These are phyloP conservation scores for Gnomoniopsis sp. DNA, from an alignment of 2,329 filamentous ascomycete genomes.

Conservation along the genomic window DNA sequence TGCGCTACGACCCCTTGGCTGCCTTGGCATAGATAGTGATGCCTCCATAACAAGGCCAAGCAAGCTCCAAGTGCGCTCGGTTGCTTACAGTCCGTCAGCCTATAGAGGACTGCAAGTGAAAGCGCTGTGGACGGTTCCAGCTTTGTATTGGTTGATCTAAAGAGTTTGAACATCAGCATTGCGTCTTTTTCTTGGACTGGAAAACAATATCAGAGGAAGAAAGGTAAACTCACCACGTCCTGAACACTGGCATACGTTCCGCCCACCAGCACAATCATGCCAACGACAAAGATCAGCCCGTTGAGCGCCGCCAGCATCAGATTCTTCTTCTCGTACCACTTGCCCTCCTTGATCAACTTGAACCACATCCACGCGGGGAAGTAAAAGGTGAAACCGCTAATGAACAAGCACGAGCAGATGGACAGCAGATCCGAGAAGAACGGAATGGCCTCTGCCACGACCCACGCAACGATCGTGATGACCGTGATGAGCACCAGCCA, in stretches of 20 bases:
- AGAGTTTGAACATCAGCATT: neutral
- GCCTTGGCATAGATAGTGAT: neutral
- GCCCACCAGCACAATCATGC: slow-evolving; percentile 25
- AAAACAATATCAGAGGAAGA: too few species aligned
- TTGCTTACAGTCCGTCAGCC: neutral
- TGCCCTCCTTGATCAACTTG: slow-evolving; percentile 29
- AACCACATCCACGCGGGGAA: slow-evolving; percentile 32
- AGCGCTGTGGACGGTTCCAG: slow-evolving; percentile 14
- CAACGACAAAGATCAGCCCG: slow-evolving; percentile 22
- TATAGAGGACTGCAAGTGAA: slow-evolving; percentile 16
- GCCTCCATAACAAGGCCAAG: neutral
- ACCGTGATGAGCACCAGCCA: slow-evolving; percentile 55
- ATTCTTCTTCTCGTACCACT: slow-evolving; percentile 26
- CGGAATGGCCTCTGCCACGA: slow-evolving; percentile 71
- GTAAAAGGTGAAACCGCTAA: slow-evolving; percentile 43
- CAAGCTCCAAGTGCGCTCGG: neutral
- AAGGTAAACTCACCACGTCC: slow-evolving; percentile 25
- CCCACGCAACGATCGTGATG: slow-evolving; percentile 63
- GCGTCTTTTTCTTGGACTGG: too few species aligned
- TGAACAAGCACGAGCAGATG: slow-evolving; percentile 47
- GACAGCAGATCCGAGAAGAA: slow-evolving; percentile 68
- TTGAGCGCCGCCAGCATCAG: slow-evolving; percentile 20
- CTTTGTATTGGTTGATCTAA: slow-evolving; percentile 17
- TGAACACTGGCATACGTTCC: slow-evolving; percentile 26
- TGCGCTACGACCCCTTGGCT: too few species aligned